These are phyloP conservation scores for Pilatotrama ljubarskyi DNA, from an alignment of 768 basidiomycete species.

Conservation along the genomic window DNA sequence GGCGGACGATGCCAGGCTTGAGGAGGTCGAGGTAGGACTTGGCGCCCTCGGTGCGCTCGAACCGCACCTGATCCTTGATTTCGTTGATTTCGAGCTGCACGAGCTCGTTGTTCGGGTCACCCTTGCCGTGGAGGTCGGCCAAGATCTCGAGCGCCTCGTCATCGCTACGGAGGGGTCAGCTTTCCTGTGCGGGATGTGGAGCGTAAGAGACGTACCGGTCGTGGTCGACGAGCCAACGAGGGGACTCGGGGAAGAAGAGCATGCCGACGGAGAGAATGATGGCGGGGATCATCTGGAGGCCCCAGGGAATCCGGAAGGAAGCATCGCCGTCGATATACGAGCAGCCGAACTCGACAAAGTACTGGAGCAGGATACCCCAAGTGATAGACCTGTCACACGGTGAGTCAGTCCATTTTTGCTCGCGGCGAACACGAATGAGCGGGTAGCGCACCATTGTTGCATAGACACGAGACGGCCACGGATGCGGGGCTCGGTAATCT, in stretches of 20 bases:
- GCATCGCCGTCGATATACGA: constrained; percentile 70
- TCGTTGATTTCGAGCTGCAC: constrained; percentile 72
- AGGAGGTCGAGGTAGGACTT: constrained; percentile 69
- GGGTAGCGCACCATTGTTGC: constrained; percentile 59
- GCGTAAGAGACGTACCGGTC: constrained; percentile 38
- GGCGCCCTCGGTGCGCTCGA: constrained; percentile 68
- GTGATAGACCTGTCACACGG: constrained; percentile 48
- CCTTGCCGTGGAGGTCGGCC: constrained; percentile 71
- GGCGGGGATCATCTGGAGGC: constrained; percentile 77
- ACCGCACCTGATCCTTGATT: constrained; percentile 55
- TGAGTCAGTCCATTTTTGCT: not conserved
- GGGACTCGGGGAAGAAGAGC: constrained; percentile 62
- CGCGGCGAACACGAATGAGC: not conserved
- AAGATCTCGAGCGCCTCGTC: constrained; percentile 70
- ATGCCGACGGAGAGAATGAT: constrained; percentile 68
- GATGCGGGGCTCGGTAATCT: constrained; percentile 69
- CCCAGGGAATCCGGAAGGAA: constrained; percentile 82
- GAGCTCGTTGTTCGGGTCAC: constrained; percentile 56
- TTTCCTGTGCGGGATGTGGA: too few relatives aligned
- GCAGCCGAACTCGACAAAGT: constrained; percentile 76
- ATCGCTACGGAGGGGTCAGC: constrained; percentile 33
- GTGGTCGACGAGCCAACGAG: constrained; percentile 71
- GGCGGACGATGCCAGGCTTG: constrained; percentile 64
- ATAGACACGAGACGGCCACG: constrained; percentile 75
- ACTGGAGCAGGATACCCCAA: constrained; percentile 76